Evolutionary conservation across 345 rosid species (phyloP), one percentile per base, ranked within the genome.

Genomic region (Geranium brycei): DNA sequence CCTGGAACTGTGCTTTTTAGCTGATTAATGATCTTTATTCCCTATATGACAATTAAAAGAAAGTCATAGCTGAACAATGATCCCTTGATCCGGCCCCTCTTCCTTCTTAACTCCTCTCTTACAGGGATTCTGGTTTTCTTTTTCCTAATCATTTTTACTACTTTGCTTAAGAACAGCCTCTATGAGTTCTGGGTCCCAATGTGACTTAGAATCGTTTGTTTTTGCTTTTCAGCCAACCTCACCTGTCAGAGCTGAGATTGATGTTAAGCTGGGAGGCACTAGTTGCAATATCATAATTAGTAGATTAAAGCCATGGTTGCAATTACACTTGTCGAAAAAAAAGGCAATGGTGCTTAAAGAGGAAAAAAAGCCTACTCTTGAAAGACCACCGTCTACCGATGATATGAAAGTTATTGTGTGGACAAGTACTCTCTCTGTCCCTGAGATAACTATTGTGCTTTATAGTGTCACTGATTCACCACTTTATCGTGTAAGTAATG

Each of bases 351-450:
- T 83, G 58, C 89, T 93, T 71, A 87, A 66, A 60, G 87, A 83
- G 63, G 87, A 73, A 65, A 58, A 64, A 64, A 23, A 23, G 28
- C 72, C 80, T 75, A 53, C 78, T 60, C 40, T 56, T 7, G 75
- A 67, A 65, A 88, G 73, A 76, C 69, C 85, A 59, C 81, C 75
- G 71, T 71, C 83, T 10, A 65, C 79, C 31, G 89, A 80, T 66
- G 69, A 74, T 31, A 83, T 47, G 53, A 47, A 88, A 78, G 77
- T 74, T 69, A 69, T 93, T 31, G 78, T 86, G 85, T 93, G 99
- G 99, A 90, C 99, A 17, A 76, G 91, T 78, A 90, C 96, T 70
- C 78, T 86, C 68, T 86, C 99, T 60, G 97, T 97, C 64, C 99
- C 99, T 68, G 99, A 93, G 79, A 85, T 93, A 91, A 83, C 88